phyloP scores from a whole-genome alignment of 164 flowering plant genomes.

The Dillenia suffruticosa region DNA sequence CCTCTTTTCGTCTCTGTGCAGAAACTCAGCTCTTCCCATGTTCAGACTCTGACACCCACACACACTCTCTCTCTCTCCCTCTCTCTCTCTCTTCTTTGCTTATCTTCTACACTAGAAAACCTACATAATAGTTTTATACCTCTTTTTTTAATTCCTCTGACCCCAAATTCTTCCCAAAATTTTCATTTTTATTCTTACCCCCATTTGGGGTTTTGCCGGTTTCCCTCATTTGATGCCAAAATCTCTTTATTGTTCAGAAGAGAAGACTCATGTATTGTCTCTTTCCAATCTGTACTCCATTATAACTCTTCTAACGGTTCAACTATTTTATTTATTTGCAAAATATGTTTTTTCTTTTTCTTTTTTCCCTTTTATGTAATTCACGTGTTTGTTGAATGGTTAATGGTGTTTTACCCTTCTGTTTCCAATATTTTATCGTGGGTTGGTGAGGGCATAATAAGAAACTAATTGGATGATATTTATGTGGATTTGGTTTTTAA shows the following conservation, averaged over 20 bases:
- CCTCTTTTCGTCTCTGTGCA: background rate
- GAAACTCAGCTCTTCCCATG: conserved; percentile 11
- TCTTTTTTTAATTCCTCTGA: conserved; percentile 2
- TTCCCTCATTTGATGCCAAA: no score
- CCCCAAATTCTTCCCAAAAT: background rate
- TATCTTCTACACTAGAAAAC: background rate
- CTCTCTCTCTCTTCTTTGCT: background rate
- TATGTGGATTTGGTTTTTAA: conserved; percentile 10
- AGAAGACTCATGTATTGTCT: conserved; percentile 1
- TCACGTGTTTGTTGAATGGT: no score
- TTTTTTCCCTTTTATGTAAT: no score
- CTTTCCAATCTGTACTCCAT: background rate
- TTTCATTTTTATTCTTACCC: conserved; percentile 1
- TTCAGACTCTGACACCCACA: conserved; percentile 6
- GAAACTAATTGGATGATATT: no score
- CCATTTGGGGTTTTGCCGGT: conserved; percentile 7
- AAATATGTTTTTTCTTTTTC: no score
- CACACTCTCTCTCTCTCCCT: background rate
- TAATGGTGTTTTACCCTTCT: no score
- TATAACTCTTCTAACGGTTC: no score
- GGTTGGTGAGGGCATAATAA: no score
- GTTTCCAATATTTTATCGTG: no score
- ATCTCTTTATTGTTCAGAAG: no score
- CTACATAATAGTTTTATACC: background rate
- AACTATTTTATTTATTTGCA: no score